A percentile compares a stretch with the other conserved stretches of the same genome.
These are phyloP conservation scores for Phaeophleospora eucalypticola DNA, from an alignment of 2,329 filamentous ascomycete species.

Conservation along the genomic window DNA sequence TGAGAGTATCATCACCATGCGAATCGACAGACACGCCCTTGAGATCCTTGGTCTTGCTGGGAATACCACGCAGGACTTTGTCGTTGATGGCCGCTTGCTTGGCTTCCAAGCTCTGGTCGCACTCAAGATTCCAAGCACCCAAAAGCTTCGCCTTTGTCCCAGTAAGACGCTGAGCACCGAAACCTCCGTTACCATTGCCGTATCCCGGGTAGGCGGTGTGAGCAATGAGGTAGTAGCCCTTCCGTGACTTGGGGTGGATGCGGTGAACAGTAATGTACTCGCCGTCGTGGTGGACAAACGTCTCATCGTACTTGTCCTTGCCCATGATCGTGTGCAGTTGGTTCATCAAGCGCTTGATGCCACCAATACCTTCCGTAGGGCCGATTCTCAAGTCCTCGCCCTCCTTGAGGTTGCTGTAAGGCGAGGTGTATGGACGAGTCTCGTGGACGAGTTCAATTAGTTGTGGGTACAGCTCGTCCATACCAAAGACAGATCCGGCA, in stretches of 20 bases:
- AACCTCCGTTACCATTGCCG: conserved; percentile 74
- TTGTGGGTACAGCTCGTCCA: conserved; percentile 92
- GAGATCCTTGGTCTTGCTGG: conserved; percentile 72
- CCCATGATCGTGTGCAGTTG: conserved; percentile 95
- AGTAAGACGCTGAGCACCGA: conserved; percentile 72
- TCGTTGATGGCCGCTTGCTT: conserved; percentile 64
- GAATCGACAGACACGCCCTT: conserved; percentile 69
- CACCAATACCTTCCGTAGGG: conserved; percentile 77
- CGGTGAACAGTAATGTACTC: conserved; percentile 96
- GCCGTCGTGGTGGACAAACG: conserved; percentile 92
- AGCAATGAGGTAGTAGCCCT: conserved; percentile 91
- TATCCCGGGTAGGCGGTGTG: conserved; percentile 94
- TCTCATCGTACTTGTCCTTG: conserved; percentile 88
- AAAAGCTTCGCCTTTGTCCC: conserved; percentile 83
- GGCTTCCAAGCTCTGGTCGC: conserved; percentile 70
- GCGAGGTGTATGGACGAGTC: conserved; percentile 74
- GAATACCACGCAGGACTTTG: conserved; percentile 73
- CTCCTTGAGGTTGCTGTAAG: conserved; percentile 56
- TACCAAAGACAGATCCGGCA: conserved; percentile 94
- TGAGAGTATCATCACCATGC: conserved; percentile 69
- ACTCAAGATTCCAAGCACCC: conserved; percentile 88
- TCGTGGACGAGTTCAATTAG: conserved; percentile 92
- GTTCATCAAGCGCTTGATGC: conserved; percentile 88
- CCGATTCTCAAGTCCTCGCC: conserved; percentile 56
- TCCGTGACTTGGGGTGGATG: conserved; percentile 85